phyloP scores from a whole-genome alignment of 129 eudicot species.

The Solidago caesia region DNA sequence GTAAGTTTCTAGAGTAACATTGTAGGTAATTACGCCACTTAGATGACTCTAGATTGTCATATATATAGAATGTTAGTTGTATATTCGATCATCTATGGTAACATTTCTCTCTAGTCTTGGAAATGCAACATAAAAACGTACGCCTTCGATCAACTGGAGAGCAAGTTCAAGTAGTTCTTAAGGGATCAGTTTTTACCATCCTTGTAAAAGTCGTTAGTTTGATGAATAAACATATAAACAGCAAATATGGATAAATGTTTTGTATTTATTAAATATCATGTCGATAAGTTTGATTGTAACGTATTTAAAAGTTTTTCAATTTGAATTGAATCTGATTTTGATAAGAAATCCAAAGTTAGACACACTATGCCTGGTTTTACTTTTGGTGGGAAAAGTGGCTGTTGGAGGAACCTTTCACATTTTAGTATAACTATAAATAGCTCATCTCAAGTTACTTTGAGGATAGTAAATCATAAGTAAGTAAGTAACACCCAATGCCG shows the following conservation, averaged over 20 bases:
- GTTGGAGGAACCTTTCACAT: too few relatives aligned
- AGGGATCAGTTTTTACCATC: conserved; percentile 14
- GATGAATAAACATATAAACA: conserved; percentile 23
- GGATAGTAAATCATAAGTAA: too few relatives aligned
- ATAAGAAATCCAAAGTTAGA: too few relatives aligned
- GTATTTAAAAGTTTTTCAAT: background rate
- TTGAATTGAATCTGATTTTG: too few relatives aligned
- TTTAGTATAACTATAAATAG: too few relatives aligned
- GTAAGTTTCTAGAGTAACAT: conserved; percentile 15
- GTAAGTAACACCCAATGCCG: too few relatives aligned
- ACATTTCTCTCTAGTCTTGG: conserved; percentile 3
- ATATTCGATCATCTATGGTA: conserved; percentile 3
- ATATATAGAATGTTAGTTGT: conserved; percentile 19
- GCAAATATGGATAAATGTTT: background rate
- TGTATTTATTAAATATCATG: conserved; percentile 14
- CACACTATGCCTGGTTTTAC: too few relatives aligned
- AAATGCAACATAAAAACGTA: conserved; percentile 1
- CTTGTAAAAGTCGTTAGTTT: conserved; percentile 24
- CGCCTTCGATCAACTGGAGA: background rate
- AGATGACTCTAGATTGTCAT: background rate
- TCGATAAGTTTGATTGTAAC: conserved; percentile 19
- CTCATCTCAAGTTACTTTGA: too few relatives aligned
- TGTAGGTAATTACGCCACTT: background rate
- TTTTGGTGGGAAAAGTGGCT: too few relatives aligned
- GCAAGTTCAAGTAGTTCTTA: conserved; percentile 1